Conservation (phyloP, 805 yeast genomes). For the Kluyveromyces lactis region DNA sequence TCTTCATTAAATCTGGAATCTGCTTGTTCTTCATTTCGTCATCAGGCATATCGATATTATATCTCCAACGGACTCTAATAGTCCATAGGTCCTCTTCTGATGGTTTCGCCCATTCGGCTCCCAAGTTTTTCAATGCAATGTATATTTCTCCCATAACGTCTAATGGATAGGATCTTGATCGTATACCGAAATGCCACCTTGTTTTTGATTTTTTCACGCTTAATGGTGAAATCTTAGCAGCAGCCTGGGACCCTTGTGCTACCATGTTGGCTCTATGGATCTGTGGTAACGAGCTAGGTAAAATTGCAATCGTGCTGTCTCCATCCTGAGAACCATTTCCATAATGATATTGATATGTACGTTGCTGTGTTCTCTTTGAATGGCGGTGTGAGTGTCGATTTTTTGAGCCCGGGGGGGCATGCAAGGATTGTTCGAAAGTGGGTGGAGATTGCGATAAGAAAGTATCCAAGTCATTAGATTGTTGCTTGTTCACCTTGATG, state of each 20-base stretch:
- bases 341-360: conserved; percentile 29
- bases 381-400: conserved; percentile 5
- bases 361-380: conserved; percentile 18
- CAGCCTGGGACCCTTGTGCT: conserved; percentile 44
- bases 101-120: conserved; percentile 97
- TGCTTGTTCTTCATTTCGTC: conserved; percentile 22
- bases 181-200: conserved; percentile 97
- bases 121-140: conserved; percentile 83
- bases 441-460: conserved; percentile 58
- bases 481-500: conserved; percentile 39
- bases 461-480: conserved; percentile 44
- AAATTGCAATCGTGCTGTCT: conserved; percentile 76
- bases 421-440: conserved; percentile 29
- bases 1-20: conserved; percentile 79
- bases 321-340: conserved; percentile 26
- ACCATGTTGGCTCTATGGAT: conserved; percentile 91
- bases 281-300: conserved; percentile 91
- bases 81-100: conserved; percentile 95
- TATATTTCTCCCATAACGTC: conserved; percentile 99
- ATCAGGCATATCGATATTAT: conserved; percentile 36
- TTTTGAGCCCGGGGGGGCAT: conserved; percentile 5
- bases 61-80: conserved; percentile 89
- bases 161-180: conserved; percentile 91
- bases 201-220: conserved; percentile 81
- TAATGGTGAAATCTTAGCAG: conserved; percentile 41